Percentiles rank a stretch among this genome's conserved stretches.
phyloP scores from a whole-genome alignment of 768 basidiomycete species.

The Tylopilus sp. region DNA sequence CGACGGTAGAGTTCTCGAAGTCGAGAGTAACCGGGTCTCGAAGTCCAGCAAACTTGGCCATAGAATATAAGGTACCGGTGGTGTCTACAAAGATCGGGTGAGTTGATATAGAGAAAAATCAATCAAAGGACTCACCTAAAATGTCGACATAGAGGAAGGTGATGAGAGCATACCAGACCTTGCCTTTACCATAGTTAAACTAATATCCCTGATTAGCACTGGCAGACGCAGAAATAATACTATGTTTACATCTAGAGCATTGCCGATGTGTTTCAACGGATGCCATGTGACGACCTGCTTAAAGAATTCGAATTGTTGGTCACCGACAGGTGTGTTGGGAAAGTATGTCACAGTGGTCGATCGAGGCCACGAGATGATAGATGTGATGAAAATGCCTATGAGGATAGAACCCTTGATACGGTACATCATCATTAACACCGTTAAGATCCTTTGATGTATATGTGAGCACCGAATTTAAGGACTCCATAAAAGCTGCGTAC shows the following conservation, averaged over 20 bases:
- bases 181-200: slow-evolving; percentile 58
- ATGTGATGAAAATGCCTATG: slow-evolving; percentile 79
- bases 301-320: slow-evolving; percentile 79
- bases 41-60: slow-evolving; percentile 89
- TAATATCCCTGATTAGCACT: slow-evolving; percentile 23
- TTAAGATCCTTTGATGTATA: slow-evolving; percentile 52
- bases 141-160: slow-evolving; percentile 92
- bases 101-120: not conserved
- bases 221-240: not conserved
- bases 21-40: slow-evolving; percentile 82
- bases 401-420: slow-evolving; percentile 81
- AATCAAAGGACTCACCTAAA: slow-evolving; percentile 46
- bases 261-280: slow-evolving; percentile 56
- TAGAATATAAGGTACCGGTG: slow-evolving; percentile 78
- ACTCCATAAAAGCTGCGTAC: slow-evolving; percentile 35
- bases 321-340: slow-evolving; percentile 65
- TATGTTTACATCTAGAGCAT: slow-evolving; percentile 58
- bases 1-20: slow-evolving; percentile 79
- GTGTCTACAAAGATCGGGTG: slow-evolving; percentile 28
- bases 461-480: slow-evolving; percentile 2
- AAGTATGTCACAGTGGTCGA: slow-evolving; percentile 77
- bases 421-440: slow-evolving; percentile 79
- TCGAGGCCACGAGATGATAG: slow-evolving; percentile 87
- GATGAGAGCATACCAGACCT: slow-evolving; percentile 82
- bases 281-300: slow-evolving; percentile 80